Percentiles rank a stretch among this genome's conserved stretches.
Evolutionary conservation across 129 eudicot species (phyloP).

Genomic region (Centaurea solstitialis): DNA sequence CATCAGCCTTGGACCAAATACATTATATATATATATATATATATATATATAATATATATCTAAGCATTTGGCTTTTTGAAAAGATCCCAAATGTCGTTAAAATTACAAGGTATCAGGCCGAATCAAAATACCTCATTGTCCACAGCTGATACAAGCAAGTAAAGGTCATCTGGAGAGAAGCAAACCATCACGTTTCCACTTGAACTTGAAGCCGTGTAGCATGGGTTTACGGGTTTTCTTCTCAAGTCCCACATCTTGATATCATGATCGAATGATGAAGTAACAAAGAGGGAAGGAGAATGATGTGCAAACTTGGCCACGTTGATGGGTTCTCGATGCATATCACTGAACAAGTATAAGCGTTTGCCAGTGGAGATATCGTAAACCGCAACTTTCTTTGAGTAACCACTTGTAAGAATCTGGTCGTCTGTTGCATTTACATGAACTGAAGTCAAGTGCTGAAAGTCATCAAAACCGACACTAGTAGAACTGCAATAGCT

Average conservation of each 20-base stretch:
- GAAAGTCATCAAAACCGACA: conserved; percentile 56
- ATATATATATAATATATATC: no score
- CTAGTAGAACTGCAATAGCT: conserved; percentile 20
- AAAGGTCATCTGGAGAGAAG: conserved; percentile 86
- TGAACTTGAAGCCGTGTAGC: conserved; percentile 75
- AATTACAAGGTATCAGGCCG: no score
- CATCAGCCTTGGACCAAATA: neutral
- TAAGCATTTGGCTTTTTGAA: neutral
- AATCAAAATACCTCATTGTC: conserved; percentile 70
- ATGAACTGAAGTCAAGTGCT: conserved; percentile 88
- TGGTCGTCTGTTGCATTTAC: conserved; percentile 76
- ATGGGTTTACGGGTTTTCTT: conserved; percentile 53
- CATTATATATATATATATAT: neutral
- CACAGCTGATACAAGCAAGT: conserved; percentile 82
- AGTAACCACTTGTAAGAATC: conserved; percentile 76
- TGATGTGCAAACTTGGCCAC: conserved; percentile 84
- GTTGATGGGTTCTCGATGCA: conserved; percentile 82
- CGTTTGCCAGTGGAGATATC: conserved; percentile 71
- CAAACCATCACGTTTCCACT: conserved; percentile 95
- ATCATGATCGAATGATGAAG: conserved; percentile 80
- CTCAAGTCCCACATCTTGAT: conserved; percentile 94
- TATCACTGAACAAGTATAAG: conserved; percentile 54
- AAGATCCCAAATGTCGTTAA: no score
- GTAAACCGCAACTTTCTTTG: conserved; percentile 73
- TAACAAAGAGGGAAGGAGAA: conserved; percentile 75